A percentile compares a stretch with the other conserved stretches of the same genome.
Conservation (phyloP, 2,329 filamentous ascomycete genomes). For the Neoarthrinium moseri region DNA sequence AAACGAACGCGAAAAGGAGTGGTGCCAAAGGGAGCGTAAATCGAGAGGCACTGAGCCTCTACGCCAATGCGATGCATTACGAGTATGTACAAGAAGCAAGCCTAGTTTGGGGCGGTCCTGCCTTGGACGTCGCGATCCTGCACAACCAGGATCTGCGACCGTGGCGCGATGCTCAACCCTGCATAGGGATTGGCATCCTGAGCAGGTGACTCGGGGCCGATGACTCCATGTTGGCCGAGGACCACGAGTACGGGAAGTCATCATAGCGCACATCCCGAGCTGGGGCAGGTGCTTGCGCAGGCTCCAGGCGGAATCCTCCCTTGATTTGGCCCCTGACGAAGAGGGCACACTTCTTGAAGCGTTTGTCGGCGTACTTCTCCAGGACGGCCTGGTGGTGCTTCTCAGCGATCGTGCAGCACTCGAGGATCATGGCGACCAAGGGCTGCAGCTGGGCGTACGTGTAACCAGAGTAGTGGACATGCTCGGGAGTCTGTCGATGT, state of each 20-base stretch:
- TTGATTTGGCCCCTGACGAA: slow-evolving; percentile 76
- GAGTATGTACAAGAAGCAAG: neutral
- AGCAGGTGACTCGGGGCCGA: slow-evolving; percentile 2
- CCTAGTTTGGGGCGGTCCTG: too few relatives aligned
- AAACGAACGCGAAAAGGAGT: too few relatives aligned
- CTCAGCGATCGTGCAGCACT: slow-evolving; percentile 80
- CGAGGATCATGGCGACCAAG: slow-evolving; percentile 74
- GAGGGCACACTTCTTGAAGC: slow-evolving; percentile 80
- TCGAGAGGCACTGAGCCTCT: too few relatives aligned
- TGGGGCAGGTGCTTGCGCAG: slow-evolving; percentile 22
- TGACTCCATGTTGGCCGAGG: too few relatives aligned
- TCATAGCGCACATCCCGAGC: slow-evolving; percentile 12
- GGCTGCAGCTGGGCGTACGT: slow-evolving; percentile 81
- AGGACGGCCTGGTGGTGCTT: slow-evolving; percentile 85
- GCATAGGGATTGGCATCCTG: slow-evolving; percentile 24
- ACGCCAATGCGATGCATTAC: too few relatives aligned
- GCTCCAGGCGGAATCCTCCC: slow-evolving; percentile 54
- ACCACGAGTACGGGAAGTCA: slow-evolving; percentile 6
- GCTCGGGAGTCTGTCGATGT: slow-evolving; percentile 70
- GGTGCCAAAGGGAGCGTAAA: too few relatives aligned
- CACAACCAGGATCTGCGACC: too few relatives aligned
- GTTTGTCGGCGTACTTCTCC: slow-evolving; percentile 87
- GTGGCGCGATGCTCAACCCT: slow-evolving; percentile 13
- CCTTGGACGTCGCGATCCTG: too few relatives aligned
- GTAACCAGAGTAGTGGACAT: slow-evolving; percentile 93